Evolutionary conservation across 192 early-diverging fungal genomes (phyloP).

Genomic region (Phlyctochytrium bullatum): DNA sequence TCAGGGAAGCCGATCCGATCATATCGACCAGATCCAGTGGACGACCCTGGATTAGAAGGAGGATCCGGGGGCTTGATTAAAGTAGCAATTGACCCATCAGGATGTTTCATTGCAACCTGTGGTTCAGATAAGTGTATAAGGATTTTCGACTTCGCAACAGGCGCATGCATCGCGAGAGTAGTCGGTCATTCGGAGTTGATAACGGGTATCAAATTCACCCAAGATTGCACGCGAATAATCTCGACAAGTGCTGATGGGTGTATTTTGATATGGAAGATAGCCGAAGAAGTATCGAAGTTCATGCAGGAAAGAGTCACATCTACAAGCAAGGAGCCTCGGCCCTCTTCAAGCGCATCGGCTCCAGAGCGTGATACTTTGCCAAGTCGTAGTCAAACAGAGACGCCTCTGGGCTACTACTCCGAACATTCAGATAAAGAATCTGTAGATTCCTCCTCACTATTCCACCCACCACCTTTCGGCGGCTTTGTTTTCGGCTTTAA

Average conservation of each 20-base stretch:
- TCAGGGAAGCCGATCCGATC: constrained; percentile 65
- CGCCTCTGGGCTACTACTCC: neutral
- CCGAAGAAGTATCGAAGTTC: constrained; percentile 38
- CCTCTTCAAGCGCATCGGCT: too few relatives aligned
- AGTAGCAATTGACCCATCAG: constrained; percentile 66
- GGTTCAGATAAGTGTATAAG: constrained; percentile 70
- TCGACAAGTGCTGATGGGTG: constrained; percentile 74
- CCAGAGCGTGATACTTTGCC: too few relatives aligned
- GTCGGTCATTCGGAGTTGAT: constrained; percentile 73
- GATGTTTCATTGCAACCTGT: constrained; percentile 60
- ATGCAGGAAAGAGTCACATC: constrained; percentile 16
- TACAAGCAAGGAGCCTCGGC: too few relatives aligned
- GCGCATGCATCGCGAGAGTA: constrained; percentile 56
- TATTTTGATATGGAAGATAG: constrained; percentile 71
- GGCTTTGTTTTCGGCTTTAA: constrained; percentile 30
- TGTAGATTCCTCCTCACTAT: neutral
- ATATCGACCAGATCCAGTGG: constrained; percentile 51
- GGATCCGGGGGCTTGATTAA: constrained; percentile 59
- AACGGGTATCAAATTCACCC: constrained; percentile 64
- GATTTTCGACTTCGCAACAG: constrained; percentile 65
- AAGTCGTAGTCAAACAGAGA: neutral
- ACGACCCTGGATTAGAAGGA: constrained; percentile 34
- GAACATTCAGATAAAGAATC: neutral
- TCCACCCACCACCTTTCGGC: neutral
- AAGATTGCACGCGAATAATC: constrained; percentile 50